A percentile compares a stretch with the other conserved stretches of the same genome.
These are phyloP conservation scores for Sclerotinia borealis DNA, from an alignment of 2,329 filamentous ascomycete genomes.

Conservation along the genomic window DNA sequence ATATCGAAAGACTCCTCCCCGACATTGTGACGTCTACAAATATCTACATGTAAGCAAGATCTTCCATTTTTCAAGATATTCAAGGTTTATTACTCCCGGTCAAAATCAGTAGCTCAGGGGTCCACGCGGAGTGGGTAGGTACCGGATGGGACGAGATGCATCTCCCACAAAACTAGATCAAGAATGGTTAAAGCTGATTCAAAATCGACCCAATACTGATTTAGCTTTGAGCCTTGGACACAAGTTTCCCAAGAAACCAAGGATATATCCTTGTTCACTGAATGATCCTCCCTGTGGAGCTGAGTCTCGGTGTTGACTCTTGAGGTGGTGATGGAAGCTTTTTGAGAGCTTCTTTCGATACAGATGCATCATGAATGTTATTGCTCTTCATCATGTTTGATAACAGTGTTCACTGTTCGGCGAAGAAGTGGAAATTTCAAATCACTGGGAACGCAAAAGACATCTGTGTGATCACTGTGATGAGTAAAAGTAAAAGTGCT, in stretches of 20 bases:
- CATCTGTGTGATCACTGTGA: background rate
- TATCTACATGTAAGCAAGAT: background rate
- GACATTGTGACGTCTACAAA: background rate
- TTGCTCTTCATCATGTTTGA: no score
- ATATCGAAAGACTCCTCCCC: background rate
- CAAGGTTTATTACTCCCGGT: background rate
- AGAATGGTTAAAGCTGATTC: background rate
- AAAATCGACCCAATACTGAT: background rate
- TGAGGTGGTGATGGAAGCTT: background rate
- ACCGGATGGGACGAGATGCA: background rate
- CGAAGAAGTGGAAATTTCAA: background rate
- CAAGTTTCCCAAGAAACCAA: background rate
- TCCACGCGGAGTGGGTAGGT: background rate
- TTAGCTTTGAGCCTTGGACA: background rate
- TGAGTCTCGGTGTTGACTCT: no score
- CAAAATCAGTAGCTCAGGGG: background rate
- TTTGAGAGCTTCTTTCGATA: background rate
- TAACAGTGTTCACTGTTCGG: no score
- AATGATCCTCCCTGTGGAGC: constrained; percentile 3
- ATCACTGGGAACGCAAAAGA: background rate
- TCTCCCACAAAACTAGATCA: background rate
- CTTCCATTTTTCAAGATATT: background rate
- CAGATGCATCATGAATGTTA: background rate
- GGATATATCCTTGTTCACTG: background rate
- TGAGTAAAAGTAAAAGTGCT: background rate